These are phyloP conservation scores for Rhodotorula diobovata DNA, from an alignment of 768 basidiomycete species.

Conservation along the genomic window DNA sequence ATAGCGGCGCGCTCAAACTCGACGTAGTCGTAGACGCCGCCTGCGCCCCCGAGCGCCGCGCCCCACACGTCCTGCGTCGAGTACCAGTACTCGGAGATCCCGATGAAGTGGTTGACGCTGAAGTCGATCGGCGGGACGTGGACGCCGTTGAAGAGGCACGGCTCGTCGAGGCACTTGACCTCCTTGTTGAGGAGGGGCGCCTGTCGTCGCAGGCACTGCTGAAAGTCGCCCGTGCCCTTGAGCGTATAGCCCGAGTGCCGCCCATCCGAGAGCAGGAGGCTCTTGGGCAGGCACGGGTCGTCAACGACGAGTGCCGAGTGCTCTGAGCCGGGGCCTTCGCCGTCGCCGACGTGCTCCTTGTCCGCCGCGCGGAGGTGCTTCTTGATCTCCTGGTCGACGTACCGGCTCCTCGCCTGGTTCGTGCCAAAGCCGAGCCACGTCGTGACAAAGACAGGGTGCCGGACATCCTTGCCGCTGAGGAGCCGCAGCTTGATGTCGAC, in stretches of 20 bases:
- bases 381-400: conserved; percentile 64
- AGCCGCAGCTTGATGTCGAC: conserved; percentile 76
- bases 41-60: conserved; percentile 57
- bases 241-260: conserved; percentile 61
- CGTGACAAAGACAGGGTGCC: conserved; percentile 91
- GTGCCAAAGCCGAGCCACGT: conserved; percentile 99
- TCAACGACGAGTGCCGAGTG: conserved; percentile 51
- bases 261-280: conserved; percentile 60
- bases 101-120: conserved; percentile 85
- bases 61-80: conserved; percentile 96
- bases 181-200: conserved; percentile 77
- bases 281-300: conserved; percentile 87
- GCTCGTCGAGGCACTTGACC: conserved; percentile 71
- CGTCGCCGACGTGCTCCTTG: conserved; percentile 16
- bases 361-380: conserved; percentile 33
- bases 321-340: conserved; percentile 12
- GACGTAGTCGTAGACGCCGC: conserved; percentile 81
- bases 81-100: conserved; percentile 98
- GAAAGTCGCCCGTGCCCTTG: conserved; percentile 83
- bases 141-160: conserved; percentile 91
- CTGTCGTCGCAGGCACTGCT: conserved; percentile 68
- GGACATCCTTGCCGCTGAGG: conserved; percentile 76
- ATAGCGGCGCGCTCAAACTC: conserved; percentile 91
- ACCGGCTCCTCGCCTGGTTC: conserved; percentile 91
- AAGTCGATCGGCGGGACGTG: conserved; percentile 94